Evolutionary conservation across 345 rosid species (phyloP).

Genomic region (Camelina hispida): DNA sequence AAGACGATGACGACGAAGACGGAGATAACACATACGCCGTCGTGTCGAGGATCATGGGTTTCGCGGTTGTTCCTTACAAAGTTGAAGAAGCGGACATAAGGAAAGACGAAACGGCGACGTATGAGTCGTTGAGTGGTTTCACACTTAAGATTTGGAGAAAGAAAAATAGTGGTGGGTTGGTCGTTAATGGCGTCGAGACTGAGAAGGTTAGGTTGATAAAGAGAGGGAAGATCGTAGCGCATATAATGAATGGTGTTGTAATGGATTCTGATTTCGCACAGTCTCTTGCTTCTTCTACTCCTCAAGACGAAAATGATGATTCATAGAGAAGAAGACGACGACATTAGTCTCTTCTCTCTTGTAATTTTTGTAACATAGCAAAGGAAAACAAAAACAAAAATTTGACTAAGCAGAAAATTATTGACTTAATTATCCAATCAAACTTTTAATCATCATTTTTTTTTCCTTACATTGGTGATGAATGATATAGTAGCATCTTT

Average conservation of each 20-base stretch:
- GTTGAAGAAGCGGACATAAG: slow-evolving; percentile 47
- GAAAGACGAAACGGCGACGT: slow-evolving; percentile 48
- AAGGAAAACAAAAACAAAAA: not conserved
- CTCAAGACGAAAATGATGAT: slow-evolving; percentile 28
- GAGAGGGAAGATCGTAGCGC: slow-evolving; percentile 59
- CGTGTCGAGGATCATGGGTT: slow-evolving; percentile 67
- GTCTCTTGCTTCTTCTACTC: slow-evolving; percentile 58
- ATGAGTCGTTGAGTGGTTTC: slow-evolving; percentile 74
- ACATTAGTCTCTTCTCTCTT: not conserved
- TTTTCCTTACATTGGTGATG: not conserved
- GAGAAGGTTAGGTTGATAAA: slow-evolving; percentile 51
- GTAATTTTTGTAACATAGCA: slow-evolving; percentile 2
- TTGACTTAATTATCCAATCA: slow-evolving; percentile 1
- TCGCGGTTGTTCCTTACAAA: slow-evolving; percentile 69
- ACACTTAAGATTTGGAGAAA: slow-evolving; percentile 52
- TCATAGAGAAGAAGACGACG: slow-evolving; percentile 4
- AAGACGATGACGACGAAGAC: slow-evolving; percentile 40
- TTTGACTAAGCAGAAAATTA: not conserved
- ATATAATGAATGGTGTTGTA: slow-evolving; percentile 72
- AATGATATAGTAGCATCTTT: no score
- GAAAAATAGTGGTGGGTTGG: slow-evolving; percentile 48
- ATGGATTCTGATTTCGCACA: slow-evolving; percentile 88
- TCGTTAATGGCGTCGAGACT: slow-evolving; percentile 64
- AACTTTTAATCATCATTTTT: not conserved
- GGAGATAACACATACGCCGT: slow-evolving; percentile 60